Evolutionary conservation across 1,284 basidiomycete genomes (phyloP).

Genomic region (Peniophora sp.): DNA sequence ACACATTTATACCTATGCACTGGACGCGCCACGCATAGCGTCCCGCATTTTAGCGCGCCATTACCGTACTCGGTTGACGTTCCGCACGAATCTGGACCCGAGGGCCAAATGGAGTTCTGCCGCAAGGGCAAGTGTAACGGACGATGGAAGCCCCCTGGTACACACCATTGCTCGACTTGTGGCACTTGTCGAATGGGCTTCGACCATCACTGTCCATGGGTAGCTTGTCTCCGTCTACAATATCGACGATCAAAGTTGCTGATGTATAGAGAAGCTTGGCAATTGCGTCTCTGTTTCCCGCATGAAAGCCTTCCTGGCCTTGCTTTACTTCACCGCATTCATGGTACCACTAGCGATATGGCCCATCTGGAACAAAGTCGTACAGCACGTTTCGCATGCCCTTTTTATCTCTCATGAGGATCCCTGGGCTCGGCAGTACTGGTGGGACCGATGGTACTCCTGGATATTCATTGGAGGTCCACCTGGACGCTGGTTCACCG

Average conservation of each 20-base stretch:
- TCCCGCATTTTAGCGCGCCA: slow-evolving; percentile 23
- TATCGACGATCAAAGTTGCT: not conserved
- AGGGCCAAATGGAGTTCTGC: slow-evolving; percentile 31
- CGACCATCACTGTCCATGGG: slow-evolving; percentile 54
- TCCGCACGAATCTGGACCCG: slow-evolving; percentile 34
- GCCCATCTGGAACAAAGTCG: slow-evolving; percentile 26
- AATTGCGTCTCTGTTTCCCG: slow-evolving; percentile 37
- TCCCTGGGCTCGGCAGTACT: slow-evolving; percentile 25
- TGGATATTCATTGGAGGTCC: slow-evolving; percentile 44
- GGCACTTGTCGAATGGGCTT: slow-evolving; percentile 41
- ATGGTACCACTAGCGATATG: slow-evolving; percentile 22
- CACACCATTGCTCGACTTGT: slow-evolving; percentile 45
- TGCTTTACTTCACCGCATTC: slow-evolving; percentile 29
- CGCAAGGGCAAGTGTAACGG: slow-evolving; percentile 29
- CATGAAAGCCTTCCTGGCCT: slow-evolving; percentile 32
- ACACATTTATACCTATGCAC: slow-evolving; percentile 29
- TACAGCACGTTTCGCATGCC: slow-evolving; percentile 24
- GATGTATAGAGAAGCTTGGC: slow-evolving; percentile 28
- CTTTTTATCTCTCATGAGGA: slow-evolving; percentile 27
- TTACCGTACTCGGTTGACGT: slow-evolving; percentile 22
- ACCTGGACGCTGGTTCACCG: slow-evolving; percentile 36
- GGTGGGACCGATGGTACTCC: slow-evolving; percentile 44
- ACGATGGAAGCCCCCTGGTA: slow-evolving; percentile 41
- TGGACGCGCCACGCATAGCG: slow-evolving; percentile 25
- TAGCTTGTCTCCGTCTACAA: slow-evolving; percentile 16